phyloP scores from a whole-genome alignment of 768 basidiomycete genomes.

The Lactarius quietus region DNA sequence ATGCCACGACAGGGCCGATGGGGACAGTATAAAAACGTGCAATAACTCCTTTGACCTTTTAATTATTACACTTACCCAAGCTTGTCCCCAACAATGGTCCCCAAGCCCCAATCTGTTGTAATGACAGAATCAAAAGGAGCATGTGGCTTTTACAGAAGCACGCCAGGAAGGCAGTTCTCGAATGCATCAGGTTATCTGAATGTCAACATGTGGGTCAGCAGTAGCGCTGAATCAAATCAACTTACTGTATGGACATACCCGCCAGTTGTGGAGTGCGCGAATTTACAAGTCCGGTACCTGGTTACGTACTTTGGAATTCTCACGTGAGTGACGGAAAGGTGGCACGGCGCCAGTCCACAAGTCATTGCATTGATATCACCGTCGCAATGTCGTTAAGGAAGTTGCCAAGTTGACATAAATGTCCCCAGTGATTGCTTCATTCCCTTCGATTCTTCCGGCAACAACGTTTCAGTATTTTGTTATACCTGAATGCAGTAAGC shows the following conservation, averaged over 20 bases:
- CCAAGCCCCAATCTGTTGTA: neutral
- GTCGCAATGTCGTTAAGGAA: neutral
- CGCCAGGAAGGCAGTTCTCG: neutral
- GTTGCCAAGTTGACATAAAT: neutral
- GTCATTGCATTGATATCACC: neutral
- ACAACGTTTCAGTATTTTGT: no score
- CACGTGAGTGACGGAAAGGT: neutral
- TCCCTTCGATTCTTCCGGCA: no score
- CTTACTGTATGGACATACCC: neutral
- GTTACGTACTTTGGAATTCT: neutral
- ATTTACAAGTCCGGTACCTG: neutral
- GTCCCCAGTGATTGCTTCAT: no score
- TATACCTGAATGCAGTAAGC: no score
- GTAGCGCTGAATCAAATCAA: neutral
- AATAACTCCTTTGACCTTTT: neutral
- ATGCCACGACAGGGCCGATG: neutral
- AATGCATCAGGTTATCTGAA: neutral
- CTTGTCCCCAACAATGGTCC: no score
- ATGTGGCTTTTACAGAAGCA: neutral
- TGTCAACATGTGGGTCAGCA: neutral
- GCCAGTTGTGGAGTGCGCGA: neutral
- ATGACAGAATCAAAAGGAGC: neutral
- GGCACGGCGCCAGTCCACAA: neutral
- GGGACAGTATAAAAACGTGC: neutral
- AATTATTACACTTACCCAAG: neutral